A percentile compares a stretch with the other conserved stretches of the same genome.
Conservation (phyloP, 169 alveolate species). For the Cryptosporidium ubiquitum region DNA sequence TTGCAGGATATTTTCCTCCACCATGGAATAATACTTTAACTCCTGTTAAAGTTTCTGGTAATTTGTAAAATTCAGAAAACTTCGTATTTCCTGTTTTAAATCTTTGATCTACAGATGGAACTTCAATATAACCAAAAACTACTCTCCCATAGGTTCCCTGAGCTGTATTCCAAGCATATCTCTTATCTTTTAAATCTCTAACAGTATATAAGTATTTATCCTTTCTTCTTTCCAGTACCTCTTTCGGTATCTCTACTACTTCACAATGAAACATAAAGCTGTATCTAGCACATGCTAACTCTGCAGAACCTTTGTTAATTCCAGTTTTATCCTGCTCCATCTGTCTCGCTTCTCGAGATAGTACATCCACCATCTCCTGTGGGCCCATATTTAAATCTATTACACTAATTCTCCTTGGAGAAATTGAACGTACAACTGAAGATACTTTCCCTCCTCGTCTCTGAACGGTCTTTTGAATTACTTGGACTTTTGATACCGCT, state of each 20-base stretch:
- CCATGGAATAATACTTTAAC: conserved; percentile 62
- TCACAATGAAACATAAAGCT: conserved; percentile 61
- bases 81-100: not conserved
- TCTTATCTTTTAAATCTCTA: not conserved
- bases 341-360: conserved; percentile 19
- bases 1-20: conserved; percentile 61
- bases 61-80: conserved; percentile 44
- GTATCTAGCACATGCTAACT: conserved; percentile 66
- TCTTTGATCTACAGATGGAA: conserved; percentile 16
- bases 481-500: not conserved
- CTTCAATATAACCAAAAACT: conserved; percentile 69
- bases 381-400: conserved; percentile 65
- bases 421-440: conserved; percentile 35
- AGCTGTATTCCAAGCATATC: conserved; percentile 65
- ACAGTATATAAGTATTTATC: conserved; percentile 23
- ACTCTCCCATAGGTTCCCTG: conserved; percentile 74
- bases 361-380: conserved; percentile 29
- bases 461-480: not conserved
- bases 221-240: conserved; percentile 12
- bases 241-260: not conserved
- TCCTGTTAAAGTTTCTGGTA: conserved; percentile 29
- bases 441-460: conserved; percentile 1
- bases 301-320: conserved; percentile 61
- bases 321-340: conserved; percentile 45
- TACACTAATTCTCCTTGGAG: conserved; percentile 57